Base-by-base conservation (phyloP, 441 rosid genomes). In the Adansonia madagascariensis region DNA sequence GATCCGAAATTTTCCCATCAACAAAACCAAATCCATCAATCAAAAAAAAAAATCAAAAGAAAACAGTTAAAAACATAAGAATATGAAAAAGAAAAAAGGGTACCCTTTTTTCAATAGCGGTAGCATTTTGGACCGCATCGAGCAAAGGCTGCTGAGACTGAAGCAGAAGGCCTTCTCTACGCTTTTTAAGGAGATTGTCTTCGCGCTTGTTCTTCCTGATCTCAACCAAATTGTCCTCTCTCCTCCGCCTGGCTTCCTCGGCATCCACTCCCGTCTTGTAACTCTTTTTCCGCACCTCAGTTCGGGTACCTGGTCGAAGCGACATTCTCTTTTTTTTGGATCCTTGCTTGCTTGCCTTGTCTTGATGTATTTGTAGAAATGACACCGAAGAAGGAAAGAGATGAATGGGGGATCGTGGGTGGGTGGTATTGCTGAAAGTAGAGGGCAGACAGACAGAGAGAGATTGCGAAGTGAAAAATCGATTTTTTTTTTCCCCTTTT, bases 221-320 rank as follows among this genome's bases (percentile, higher is more conserved):
- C 91, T 88, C 91, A 55, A 89, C 89, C 88, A 88, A 83, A 71
- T 89, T 88, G 86, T 89, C 93, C 74, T 89, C 93, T 77, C 93
- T 85, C 80, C 93, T 71, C 84, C 93, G 80, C 66, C 93, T 85
- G 22, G 90, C 90, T 74, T 89, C 91, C 49, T 89, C 93, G 47
- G 90, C 92, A 43, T 89, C 92, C 61, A 89, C 91, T 0, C 91
- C 89, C 12, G 86, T 84, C 77, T 89, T 89, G 89, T 89, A 89
- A 64, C 83, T 77, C 85, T 89, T 89, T 89, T 85, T 88, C 76
- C 93, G 83, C 55, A 84, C 87, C 87, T 89, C 92, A 35, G 91
- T 84, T 68, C 89, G 87, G 62, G 86, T 85, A 59, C 85, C 82
- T 24, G 92, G 92, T 71, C 92, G 80, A 81, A 89, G 86, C 78